Conservation (phyloP, 1,139 yeast species). For the Magnusiomyces sp. region DNA sequence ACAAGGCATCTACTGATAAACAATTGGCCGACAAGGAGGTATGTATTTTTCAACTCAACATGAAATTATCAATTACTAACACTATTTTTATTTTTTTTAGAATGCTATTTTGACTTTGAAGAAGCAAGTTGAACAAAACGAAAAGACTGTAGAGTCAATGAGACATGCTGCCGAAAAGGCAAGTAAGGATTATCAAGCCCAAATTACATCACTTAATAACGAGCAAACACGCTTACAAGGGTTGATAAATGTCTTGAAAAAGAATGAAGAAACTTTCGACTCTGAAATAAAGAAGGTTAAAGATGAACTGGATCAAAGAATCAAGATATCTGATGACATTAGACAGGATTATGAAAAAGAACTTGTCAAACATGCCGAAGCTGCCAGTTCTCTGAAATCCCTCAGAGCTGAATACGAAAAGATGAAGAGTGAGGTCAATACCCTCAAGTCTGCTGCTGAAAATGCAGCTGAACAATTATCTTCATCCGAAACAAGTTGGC, state of each 20-base stretch:
- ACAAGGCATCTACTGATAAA: constrained; percentile 35
- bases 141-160: too few species aligned
- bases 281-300: constrained; percentile 25
- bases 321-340: constrained; percentile 41
- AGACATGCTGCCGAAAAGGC: constrained; percentile 12
- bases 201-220: constrained; percentile 23
- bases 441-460: constrained; percentile 31
- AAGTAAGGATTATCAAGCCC: constrained; percentile 19
- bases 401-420: constrained; percentile 39
- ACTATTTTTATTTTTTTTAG: constrained; percentile 22
- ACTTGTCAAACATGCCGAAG: constrained; percentile 48
- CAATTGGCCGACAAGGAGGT: constrained; percentile 35
- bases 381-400: constrained; percentile 38
- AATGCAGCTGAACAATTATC: constrained; percentile 30
- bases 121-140: too few species aligned
- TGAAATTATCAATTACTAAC: constrained; percentile 30
- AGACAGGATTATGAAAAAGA: constrained; percentile 54
- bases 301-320: constrained; percentile 46
- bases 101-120: too few species aligned
- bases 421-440: constrained; percentile 35
- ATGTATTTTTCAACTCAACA: constrained; percentile 34
- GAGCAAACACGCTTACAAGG: constrained; percentile 34
- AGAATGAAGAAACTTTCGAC: constrained; percentile 31
- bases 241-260: constrained; percentile 38
- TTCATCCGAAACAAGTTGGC: constrained; percentile 39